Conservation (phyloP, 1,284 basidiomycete species). For the Anthracocystis walkeri region DNA sequence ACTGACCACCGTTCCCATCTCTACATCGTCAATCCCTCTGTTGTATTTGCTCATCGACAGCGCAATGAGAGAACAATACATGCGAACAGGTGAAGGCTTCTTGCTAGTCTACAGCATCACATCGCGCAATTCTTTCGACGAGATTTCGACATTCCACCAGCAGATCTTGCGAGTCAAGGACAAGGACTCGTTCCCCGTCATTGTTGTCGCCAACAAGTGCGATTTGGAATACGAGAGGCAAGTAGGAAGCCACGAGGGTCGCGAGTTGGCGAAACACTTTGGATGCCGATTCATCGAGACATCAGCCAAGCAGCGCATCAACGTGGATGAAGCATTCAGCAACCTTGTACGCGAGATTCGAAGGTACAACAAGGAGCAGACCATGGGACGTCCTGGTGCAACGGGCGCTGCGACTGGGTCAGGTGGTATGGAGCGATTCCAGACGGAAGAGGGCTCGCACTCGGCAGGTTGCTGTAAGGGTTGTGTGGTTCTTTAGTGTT, state of each 20-base stretch:
- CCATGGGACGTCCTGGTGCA: conserved; percentile 63
- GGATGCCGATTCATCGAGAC: conserved; percentile 98
- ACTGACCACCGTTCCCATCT: conserved; percentile 5
- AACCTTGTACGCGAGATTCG: conserved; percentile 96
- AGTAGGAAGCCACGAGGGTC: conserved; percentile 97
- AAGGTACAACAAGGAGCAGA: conserved; percentile 82
- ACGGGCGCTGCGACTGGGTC: conserved; percentile 52
- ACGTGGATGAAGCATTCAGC: conserved; percentile 98
- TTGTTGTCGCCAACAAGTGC: conserved; percentile 98
- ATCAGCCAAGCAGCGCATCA: conserved; percentile 97
- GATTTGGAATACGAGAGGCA: conserved; percentile 98
- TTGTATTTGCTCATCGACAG: conserved; percentile 71
- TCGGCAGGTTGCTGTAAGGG: conserved; percentile 57
- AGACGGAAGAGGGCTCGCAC: conserved; percentile 55
- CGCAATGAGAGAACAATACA: conserved; percentile 97
- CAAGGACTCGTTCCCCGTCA: conserved; percentile 94
- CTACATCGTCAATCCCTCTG: too few species aligned
- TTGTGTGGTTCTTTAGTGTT: conserved; percentile 53
- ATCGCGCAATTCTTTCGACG: conserved; percentile 95
- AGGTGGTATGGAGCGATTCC: conserved; percentile 56
- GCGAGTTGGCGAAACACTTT: conserved; percentile 95
- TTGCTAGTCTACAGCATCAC: conserved; percentile 99
- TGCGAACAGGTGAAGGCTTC: conserved; percentile 97
- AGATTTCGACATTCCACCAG: conserved; percentile 96
- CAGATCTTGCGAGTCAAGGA: conserved; percentile 89